phyloP scores from a whole-genome alignment of 345 rosid genomes.

The Populus alba region DNA sequence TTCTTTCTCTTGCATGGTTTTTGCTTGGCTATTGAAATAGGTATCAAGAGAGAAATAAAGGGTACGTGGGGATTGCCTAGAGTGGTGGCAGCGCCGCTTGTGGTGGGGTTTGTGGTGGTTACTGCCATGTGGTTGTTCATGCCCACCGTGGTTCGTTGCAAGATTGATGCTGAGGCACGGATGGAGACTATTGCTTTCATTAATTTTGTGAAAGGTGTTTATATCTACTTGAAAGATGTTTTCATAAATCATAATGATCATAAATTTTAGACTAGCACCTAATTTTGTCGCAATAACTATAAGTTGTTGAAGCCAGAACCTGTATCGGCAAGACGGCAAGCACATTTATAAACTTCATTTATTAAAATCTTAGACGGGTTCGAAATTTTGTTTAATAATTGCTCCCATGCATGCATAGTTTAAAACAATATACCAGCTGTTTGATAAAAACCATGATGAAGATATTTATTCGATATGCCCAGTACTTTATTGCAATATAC shows the following conservation, averaged over 20 bases:
- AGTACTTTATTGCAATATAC: no score
- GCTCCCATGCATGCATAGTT: no score
- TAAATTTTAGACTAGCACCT: not conserved
- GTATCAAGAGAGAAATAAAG: slow-evolving; percentile 6
- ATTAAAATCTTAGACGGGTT: no score
- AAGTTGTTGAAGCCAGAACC: no score
- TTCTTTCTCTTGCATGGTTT: slow-evolving; percentile 36
- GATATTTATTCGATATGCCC: no score
- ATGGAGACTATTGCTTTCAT: not conserved
- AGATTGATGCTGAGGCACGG: not conserved
- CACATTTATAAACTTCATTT: no score
- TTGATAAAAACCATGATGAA: no score
- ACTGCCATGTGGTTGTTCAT: slow-evolving; percentile 27
- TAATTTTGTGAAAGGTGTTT: not conserved
- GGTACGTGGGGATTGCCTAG: slow-evolving; percentile 12
- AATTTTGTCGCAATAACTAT: not conserved
- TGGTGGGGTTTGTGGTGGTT: slow-evolving; percentile 10
- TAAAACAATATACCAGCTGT: no score
- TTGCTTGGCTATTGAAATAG: slow-evolving; percentile 21
- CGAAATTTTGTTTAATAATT: no score
- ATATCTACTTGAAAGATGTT: not conserved
- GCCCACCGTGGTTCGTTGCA: slow-evolving; percentile 3
- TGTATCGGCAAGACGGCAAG: no score
- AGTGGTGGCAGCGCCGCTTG: slow-evolving; percentile 12
- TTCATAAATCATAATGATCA: not conserved